Evolutionary conservation across 257 asterid genomes (phyloP).

Genomic region (Solanum ahanhuiri): DNA sequence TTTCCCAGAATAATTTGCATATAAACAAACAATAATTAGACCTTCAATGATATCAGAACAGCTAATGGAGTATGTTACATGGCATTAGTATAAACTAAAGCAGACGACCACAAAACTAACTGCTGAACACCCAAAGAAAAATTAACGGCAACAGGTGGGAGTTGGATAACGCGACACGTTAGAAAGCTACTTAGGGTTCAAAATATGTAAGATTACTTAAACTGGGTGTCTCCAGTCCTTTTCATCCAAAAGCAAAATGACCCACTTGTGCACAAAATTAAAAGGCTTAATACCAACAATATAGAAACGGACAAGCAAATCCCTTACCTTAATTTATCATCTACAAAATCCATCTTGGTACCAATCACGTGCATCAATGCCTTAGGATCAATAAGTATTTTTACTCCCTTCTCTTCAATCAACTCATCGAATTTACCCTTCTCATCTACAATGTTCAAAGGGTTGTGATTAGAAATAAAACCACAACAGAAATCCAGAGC

Average conservation of each 20-base stretch:
- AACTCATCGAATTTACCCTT: slow-evolving; percentile 14
- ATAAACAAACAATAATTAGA: not conserved
- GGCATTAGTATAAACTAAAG: not conserved
- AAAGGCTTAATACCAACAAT: not conserved
- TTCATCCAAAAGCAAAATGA: not conserved
- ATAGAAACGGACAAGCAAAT: not conserved
- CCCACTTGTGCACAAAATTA: not conserved
- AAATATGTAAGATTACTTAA: not conserved
- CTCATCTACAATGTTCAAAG: slow-evolving; percentile 7
- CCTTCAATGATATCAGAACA: not conserved
- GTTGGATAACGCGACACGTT: not conserved
- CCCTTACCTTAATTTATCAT: slow-evolving; percentile 23
- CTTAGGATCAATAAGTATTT: slow-evolving; percentile 31
- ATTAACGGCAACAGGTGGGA: not conserved
- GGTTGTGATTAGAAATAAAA: not conserved
- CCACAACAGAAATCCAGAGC: not conserved
- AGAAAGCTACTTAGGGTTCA: not conserved
- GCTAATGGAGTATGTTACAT: not conserved
- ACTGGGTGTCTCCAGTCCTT: not conserved
- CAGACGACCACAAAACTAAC: not conserved
- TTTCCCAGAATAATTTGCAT: not conserved
- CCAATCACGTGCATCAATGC: slow-evolving; percentile 35
- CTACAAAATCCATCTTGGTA: slow-evolving; percentile 35
- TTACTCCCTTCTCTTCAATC: slow-evolving; percentile 34
- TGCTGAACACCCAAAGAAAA: not conserved